Evolutionary conservation across 768 basidiomycete species (phyloP).

Genomic region (Dentipellis sp.): DNA sequence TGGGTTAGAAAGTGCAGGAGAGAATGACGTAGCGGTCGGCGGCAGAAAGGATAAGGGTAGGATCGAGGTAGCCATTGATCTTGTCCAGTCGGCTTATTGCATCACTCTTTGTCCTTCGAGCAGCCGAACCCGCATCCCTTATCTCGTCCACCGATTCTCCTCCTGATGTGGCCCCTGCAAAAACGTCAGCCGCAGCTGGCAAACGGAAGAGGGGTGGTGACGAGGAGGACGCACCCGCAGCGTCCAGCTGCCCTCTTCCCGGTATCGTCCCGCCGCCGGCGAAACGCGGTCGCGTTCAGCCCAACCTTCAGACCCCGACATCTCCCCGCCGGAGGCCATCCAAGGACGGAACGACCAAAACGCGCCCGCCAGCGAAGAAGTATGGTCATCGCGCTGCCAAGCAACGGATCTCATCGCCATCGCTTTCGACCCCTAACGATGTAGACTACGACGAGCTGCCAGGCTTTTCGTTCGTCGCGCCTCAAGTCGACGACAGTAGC

Average conservation of each 20-base stretch:
- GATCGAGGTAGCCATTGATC: too few relatives aligned
- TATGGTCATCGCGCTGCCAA: constrained; percentile 7
- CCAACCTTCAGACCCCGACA: not conserved
- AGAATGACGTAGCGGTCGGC: too few relatives aligned
- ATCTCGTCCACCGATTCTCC: too few relatives aligned
- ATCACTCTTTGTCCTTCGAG: too few relatives aligned
- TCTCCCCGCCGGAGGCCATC: not conserved
- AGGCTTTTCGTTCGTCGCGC: not conserved
- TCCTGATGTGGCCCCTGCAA: too few relatives aligned
- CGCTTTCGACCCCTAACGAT: not conserved
- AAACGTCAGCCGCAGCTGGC: too few relatives aligned
- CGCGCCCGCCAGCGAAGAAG: constrained; percentile 1
- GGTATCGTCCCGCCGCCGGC: not conserved
- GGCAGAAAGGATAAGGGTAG: too few relatives aligned
- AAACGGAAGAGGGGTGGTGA: not conserved
- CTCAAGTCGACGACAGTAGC: not conserved
- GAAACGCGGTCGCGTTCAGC: not conserved
- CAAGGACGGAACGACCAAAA: not conserved
- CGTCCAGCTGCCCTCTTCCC: not conserved
- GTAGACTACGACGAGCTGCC: constrained; percentile 15
- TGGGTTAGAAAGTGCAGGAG: too few relatives aligned
- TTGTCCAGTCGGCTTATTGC: too few relatives aligned
- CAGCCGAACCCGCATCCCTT: too few relatives aligned
- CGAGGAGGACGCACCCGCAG: not conserved
- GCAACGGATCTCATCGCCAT: constrained; percentile 1